Evolutionary conservation across 176 grass and related monocot species (phyloP).

Genomic region (sorghum (Sorghum bicolor)): DNA sequence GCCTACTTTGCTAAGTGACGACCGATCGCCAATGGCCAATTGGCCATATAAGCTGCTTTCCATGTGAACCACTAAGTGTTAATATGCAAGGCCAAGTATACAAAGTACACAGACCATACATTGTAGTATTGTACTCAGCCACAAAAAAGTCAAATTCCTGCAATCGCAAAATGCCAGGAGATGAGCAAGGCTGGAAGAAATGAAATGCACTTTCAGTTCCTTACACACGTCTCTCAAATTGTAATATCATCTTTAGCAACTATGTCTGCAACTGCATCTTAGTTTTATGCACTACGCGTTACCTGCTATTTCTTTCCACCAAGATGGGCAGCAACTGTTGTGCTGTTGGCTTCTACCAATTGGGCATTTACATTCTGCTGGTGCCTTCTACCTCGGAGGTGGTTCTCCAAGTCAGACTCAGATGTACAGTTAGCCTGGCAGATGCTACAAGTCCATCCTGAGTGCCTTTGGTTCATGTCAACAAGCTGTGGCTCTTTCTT

Average conservation of each 20-base stretch:
- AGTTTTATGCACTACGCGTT: neutral
- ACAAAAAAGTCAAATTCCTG: slow-evolving; percentile 7
- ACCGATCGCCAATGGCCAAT: neutral
- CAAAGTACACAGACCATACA: neutral
- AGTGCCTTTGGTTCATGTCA: neutral
- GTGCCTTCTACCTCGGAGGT: slow-evolving; percentile 31
- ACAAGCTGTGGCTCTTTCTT: neutral
- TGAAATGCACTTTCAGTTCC: neutral
- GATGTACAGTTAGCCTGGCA: slow-evolving; percentile 25
- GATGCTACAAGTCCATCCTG: slow-evolving; percentile 29
- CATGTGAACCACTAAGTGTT: neutral
- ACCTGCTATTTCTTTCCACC: neutral
- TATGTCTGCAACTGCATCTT: neutral
- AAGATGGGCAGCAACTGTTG: neutral
- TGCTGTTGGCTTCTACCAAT: neutral
- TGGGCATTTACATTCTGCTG: neutral
- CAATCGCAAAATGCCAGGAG: neutral
- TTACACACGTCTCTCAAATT: neutral
- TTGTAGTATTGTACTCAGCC: neutral
- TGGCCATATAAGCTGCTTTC: neutral
- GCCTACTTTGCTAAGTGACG: neutral
- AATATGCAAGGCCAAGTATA: neutral
- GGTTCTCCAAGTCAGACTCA: slow-evolving; percentile 1
- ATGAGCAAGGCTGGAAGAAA: neutral
- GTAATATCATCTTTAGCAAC: neutral